These are phyloP conservation scores for Wallacemonas sp. DNA, from an alignment of 208 protist species.

Conservation along the genomic window DNA sequence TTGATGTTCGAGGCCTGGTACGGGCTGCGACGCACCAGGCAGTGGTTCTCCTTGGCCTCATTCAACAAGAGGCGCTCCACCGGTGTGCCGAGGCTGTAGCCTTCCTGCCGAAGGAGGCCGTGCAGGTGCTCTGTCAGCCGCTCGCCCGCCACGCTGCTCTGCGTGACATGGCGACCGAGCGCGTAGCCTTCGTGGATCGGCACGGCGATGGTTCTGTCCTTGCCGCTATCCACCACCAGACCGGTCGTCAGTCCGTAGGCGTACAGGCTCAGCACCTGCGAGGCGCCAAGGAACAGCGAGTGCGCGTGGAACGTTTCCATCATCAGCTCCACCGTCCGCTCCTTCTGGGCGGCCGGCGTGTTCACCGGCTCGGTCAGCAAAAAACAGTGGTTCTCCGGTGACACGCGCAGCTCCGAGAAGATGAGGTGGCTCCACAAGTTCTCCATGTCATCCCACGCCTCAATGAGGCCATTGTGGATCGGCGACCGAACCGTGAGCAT, in stretches of 20 bases:
- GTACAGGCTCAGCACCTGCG: conserved; percentile 94
- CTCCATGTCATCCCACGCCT: conserved; percentile 93
- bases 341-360: conserved; percentile 75
- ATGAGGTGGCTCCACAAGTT: conserved; percentile 92
- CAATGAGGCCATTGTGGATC: conserved; percentile 77
- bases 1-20: conserved; percentile 3
- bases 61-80: conserved; percentile 88
- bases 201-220: conserved; percentile 81
- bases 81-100: conserved; percentile 90
- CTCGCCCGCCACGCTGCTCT: conserved; percentile 75
- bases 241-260: conserved; percentile 93
- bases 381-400: conserved; percentile 91
- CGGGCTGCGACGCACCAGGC: conserved; percentile 66
- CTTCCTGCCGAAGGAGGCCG: conserved; percentile 63
- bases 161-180: conserved; percentile 83
- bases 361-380: conserved; percentile 88
- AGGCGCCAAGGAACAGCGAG: conserved; percentile 89
- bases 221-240: conserved; percentile 93
- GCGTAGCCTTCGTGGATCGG: conserved; percentile 94
- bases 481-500: conserved; percentile 71
- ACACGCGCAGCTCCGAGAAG: conserved; percentile 89
- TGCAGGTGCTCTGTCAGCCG: conserved; percentile 85
- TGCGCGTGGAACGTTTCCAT: conserved; percentile 95
- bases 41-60: conserved; percentile 91
- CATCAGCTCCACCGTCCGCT: conserved; percentile 92